A percentile compares a stretch with the other conserved stretches of the same genome.
phyloP scores from a whole-genome alignment of 305 asterid genomes.

The Solanum hybrid region DNA sequence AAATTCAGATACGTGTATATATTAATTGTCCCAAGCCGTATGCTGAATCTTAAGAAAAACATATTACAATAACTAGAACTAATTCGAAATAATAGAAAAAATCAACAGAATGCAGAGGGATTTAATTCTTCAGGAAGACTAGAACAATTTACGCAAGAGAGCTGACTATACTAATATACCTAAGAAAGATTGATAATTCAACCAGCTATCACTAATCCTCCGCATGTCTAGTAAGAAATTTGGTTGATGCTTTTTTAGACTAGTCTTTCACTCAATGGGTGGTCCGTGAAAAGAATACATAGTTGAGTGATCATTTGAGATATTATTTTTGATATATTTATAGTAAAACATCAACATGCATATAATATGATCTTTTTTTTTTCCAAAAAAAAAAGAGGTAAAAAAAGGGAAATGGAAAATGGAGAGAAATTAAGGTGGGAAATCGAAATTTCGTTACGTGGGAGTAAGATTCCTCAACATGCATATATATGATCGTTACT shows the following conservation, averaged over 20 bases:
- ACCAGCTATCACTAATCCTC: not conserved
- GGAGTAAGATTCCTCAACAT: not conserved
- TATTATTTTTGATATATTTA: too few relatives aligned
- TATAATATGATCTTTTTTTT: not conserved
- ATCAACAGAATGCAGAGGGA: not conserved
- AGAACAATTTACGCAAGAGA: not conserved
- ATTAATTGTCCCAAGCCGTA: not conserved
- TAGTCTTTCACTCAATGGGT: not conserved
- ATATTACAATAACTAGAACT: not conserved
- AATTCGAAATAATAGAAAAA: not conserved
- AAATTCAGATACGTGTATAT: not conserved
- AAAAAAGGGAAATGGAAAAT: not conserved
- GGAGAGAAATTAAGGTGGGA: not conserved
- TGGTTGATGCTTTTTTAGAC: not conserved
- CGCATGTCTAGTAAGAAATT: not conserved
- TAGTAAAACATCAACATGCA: not conserved
- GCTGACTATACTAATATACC: not conserved
- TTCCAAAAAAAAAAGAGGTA: rapidly evolving
- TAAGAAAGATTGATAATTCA: not conserved
- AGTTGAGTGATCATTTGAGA: too few relatives aligned
- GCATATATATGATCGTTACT: not conserved
- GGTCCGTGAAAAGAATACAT: not conserved
- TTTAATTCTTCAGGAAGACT: not conserved
- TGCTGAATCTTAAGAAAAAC: not conserved
- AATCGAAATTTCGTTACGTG: not conserved